Conservation (phyloP, 2,329 filamentous ascomycete species). For the Ceratocystis lukuohia region DNA sequence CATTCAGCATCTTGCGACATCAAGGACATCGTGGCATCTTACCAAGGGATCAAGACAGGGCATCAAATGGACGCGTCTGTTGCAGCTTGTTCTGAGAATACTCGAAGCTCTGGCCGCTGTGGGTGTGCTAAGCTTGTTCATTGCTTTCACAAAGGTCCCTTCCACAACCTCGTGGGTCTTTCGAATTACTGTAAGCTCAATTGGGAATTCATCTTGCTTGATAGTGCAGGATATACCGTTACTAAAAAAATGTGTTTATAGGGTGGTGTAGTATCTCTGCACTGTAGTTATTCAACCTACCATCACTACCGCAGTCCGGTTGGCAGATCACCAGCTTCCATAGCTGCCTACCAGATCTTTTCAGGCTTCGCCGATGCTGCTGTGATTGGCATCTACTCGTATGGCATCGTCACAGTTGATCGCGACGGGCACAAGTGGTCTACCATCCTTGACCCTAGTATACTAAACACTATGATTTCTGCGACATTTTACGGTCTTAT, state of each 20-base stretch:
- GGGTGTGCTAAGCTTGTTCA: conserved; percentile 60
- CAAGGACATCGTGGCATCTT: conserved; percentile 48
- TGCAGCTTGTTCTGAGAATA: conserved; percentile 56
- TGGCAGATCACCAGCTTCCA: conserved; percentile 61
- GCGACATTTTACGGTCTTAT: conserved; percentile 57
- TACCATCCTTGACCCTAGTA: conserved; percentile 47
- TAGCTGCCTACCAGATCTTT: conserved; percentile 82
- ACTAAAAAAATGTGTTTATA: conserved; percentile 27
- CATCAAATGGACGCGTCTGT: conserved; percentile 54
- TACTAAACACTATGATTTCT: conserved; percentile 47
- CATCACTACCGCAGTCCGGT: conserved; percentile 61
- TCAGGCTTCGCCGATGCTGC: conserved; percentile 56
- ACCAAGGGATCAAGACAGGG: conserved; percentile 53
- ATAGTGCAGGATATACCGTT: not conserved
- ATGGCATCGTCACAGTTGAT: conserved; percentile 36
- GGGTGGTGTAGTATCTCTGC: conserved; percentile 61
- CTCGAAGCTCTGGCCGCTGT: conserved; percentile 55
- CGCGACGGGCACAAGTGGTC: conserved; percentile 44
- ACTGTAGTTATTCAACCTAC: conserved; percentile 65
- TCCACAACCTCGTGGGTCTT: conserved; percentile 58
- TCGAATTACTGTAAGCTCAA: conserved; percentile 53
- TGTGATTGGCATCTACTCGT: conserved; percentile 42
- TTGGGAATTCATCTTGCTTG: not conserved
- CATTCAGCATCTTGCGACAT: conserved; percentile 48
- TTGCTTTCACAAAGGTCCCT: conserved; percentile 60